Evolutionary conservation across 441 rosid genomes (phyloP).

Genomic region (Gossypium armourianum): DNA sequence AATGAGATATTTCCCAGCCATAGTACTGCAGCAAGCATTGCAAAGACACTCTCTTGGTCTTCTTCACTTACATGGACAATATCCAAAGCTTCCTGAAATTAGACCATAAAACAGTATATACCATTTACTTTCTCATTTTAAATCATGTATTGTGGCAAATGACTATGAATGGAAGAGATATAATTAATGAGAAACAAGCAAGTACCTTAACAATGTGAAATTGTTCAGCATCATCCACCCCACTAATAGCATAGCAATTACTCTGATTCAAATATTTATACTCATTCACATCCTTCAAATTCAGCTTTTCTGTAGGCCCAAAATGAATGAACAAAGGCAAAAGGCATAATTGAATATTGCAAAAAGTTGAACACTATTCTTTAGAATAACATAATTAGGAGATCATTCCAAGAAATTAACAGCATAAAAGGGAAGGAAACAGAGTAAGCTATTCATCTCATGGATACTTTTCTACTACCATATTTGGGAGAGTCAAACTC

Average conservation of each 20-base stretch:
- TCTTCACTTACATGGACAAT: constrained; percentile 84
- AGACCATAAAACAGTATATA: constrained; percentile 13
- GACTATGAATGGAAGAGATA: constrained; percentile 3
- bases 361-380: not conserved
- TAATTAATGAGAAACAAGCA: constrained; percentile 8
- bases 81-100: constrained; percentile 81
- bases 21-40: constrained; percentile 89
- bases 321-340: constrained; percentile 17
- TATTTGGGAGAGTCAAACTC: not conserved
- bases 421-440: not conserved
- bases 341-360: constrained; percentile 4
- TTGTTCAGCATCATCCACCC: constrained; percentile 72
- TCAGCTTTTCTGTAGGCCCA: constrained; percentile 57
- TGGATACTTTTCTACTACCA: not conserved
- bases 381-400: not conserved
- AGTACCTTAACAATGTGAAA: constrained; percentile 52
- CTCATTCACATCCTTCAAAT: constrained; percentile 59
- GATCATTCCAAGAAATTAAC: not conserved
- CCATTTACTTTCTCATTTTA: constrained; percentile 7
- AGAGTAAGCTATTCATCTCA: not conserved
- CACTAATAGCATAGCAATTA: constrained; percentile 63
- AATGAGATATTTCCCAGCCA: constrained; percentile 89
- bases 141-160: not conserved
- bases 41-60: constrained; percentile 86
- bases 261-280: constrained; percentile 82